These are phyloP conservation scores for Phytophthora fragariae DNA, from an alignment of 352 stramenopile species.

Conservation along the genomic window DNA sequence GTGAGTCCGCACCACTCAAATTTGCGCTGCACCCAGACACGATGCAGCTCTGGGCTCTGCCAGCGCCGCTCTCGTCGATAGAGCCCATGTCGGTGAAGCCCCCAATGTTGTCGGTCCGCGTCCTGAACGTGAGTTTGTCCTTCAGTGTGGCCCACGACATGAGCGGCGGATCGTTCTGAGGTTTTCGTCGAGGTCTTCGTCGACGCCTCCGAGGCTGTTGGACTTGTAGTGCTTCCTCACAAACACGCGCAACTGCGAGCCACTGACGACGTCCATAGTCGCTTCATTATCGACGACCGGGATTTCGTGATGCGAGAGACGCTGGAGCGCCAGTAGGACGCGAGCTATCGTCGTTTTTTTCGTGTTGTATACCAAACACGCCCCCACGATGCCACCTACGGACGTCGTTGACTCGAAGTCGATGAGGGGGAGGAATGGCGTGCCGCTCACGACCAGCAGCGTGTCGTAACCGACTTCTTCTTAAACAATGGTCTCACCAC, in stretches of 20 bases:
- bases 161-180: conserved; percentile 36
- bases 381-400: conserved; percentile 75
- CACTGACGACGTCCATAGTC: conserved; percentile 74
- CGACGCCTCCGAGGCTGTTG: conserved; percentile 57
- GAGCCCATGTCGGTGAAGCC: conserved; percentile 74
- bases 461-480: conserved; percentile 76
- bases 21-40: too few relatives aligned
- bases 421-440: conserved; percentile 86
- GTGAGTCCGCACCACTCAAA: too few relatives aligned
- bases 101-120: conserved; percentile 39
- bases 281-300: conserved; percentile 75
- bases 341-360: conserved; percentile 77
- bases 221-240: conserved; percentile 67
- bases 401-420: conserved; percentile 69
- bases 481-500: too few relatives aligned
- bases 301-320: conserved; percentile 75
- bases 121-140: conserved; percentile 61
- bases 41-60: too few relatives aligned
- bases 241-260: conserved; percentile 66
- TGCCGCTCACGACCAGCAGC: conserved; percentile 67
- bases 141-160: conserved; percentile 73
- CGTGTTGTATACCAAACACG: conserved; percentile 72
- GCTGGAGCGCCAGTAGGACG: conserved; percentile 75
- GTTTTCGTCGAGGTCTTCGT: conserved; percentile 81
- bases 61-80: conserved; percentile 34